These are phyloP conservation scores for Phellopilus nigrolimitatus DNA, from an alignment of 1,284 basidiomycete species.

Conservation along the genomic window DNA sequence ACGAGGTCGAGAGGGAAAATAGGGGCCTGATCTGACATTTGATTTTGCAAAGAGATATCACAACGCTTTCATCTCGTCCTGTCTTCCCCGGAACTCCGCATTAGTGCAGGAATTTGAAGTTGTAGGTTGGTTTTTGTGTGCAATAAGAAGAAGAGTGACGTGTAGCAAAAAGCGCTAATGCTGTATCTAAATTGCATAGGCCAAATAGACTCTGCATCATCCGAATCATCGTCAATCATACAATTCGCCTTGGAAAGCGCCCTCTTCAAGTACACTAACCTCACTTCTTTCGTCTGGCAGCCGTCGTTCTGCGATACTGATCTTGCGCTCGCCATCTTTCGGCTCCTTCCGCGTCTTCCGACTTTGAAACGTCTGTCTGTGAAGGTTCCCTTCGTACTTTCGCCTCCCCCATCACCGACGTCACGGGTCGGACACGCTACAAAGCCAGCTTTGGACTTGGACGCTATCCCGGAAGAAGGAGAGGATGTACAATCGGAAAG, in stretches of 20 bases:
- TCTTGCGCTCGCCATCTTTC: neutral
- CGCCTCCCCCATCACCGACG: neutral
- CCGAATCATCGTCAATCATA: neutral
- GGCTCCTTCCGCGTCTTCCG: conserved; percentile 3
- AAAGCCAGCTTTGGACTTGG: neutral
- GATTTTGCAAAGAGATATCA: neutral
- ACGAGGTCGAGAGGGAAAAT: neutral
- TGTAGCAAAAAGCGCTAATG: neutral
- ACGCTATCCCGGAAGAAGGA: neutral
- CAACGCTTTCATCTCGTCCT: conserved; percentile 1
- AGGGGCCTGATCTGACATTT: neutral
- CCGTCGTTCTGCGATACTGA: conserved; percentile 1
- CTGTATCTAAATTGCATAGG: neutral
- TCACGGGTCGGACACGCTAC: neutral
- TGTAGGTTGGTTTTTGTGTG: neutral
- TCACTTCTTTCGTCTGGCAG: conserved; percentile 4
- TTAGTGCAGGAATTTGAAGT: conserved; percentile 13
- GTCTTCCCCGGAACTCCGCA: conserved; percentile 1
- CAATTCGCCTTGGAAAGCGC: neutral
- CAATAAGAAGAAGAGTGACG: neutral
- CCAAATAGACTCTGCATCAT: neutral
- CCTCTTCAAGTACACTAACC: conserved; percentile 2
- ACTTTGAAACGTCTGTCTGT: neutral
- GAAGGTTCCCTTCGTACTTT: conserved; percentile 6
- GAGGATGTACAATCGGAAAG: conserved; percentile 5